Conservation (phyloP, 495 filamentous ascomycete species). For the Penicillium verhagenii region DNA sequence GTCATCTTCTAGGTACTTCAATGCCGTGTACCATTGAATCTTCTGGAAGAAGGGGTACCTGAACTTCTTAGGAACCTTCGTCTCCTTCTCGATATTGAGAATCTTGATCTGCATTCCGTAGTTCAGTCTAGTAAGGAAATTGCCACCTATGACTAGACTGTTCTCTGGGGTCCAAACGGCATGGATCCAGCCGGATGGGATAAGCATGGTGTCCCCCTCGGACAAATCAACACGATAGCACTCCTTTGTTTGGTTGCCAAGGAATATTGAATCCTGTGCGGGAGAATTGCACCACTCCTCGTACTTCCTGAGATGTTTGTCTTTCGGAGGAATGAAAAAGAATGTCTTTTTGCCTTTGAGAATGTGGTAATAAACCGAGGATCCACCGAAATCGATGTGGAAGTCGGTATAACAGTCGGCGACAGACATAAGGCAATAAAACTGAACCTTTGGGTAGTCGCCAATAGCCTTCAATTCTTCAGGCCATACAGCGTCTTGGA, state of each 20-base stretch:
- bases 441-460: slow-evolving; percentile 63
- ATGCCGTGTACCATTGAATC: slow-evolving; percentile 69
- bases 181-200: slow-evolving; percentile 79
- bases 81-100: slow-evolving; percentile 69
- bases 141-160: slow-evolving; percentile 74
- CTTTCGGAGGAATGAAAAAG: slow-evolving; percentile 74
- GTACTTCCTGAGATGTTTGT: slow-evolving; percentile 73
- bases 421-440: slow-evolving; percentile 77
- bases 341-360: slow-evolving; percentile 75
- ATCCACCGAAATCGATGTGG: slow-evolving; percentile 78
- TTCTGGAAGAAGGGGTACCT: slow-evolving; percentile 74
- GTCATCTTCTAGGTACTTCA: slow-evolving; percentile 65
- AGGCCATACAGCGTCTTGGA: slow-evolving; percentile 73
- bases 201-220: slow-evolving; percentile 76
- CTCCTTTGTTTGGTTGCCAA: slow-evolving; percentile 67
- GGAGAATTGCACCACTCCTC: slow-evolving; percentile 76
- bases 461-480: slow-evolving; percentile 55
- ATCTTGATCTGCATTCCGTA: slow-evolving; percentile 72
- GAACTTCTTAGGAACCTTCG: slow-evolving; percentile 67
- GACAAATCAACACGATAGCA: slow-evolving; percentile 71
- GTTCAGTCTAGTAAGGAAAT: slow-evolving; percentile 69
- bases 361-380: slow-evolving; percentile 77
- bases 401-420: slow-evolving; percentile 79
- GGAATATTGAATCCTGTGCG: slow-evolving; percentile 67
- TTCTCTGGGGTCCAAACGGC: slow-evolving; percentile 78